phyloP scores from a whole-genome alignment of 2,329 filamentous ascomycete genomes.

The Fusarium euwallaceae region DNA sequence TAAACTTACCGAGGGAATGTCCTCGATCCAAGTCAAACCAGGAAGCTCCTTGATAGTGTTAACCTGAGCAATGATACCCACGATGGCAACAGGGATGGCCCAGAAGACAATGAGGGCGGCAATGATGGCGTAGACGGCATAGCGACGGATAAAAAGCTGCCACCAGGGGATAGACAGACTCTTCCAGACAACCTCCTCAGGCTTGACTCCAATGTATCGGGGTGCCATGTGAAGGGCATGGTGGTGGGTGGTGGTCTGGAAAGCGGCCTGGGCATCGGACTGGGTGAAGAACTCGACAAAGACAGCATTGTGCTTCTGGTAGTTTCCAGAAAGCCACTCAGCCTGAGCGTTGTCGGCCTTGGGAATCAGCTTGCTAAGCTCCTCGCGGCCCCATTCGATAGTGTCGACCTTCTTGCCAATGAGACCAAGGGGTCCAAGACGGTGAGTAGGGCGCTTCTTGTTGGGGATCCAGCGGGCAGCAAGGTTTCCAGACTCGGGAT shows the following conservation, averaged over 20 bases:
- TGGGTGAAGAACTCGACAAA: slow-evolving; percentile 93
- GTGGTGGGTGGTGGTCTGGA: slow-evolving; percentile 85
- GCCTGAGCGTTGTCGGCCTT: slow-evolving; percentile 75
- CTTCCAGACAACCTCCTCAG: slow-evolving; percentile 87
- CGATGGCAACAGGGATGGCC: slow-evolving; percentile 79
- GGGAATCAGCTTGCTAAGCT: slow-evolving; percentile 68
- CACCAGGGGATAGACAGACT: slow-evolving; percentile 80
- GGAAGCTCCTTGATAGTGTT: slow-evolving; percentile 74
- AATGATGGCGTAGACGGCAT: slow-evolving; percentile 75
- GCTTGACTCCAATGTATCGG: slow-evolving; percentile 84
- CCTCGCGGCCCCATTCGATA: slow-evolving; percentile 82
- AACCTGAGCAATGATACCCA: slow-evolving; percentile 89
- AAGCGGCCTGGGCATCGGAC: slow-evolving; percentile 86
- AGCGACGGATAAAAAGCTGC: slow-evolving; percentile 78
- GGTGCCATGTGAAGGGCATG: slow-evolving; percentile 86
- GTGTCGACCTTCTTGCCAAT: slow-evolving; percentile 81
- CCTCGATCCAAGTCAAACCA: slow-evolving; percentile 80
- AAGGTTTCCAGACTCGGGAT: slow-evolving; percentile 74
- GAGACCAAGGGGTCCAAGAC: slow-evolving; percentile 72
- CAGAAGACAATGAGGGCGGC: slow-evolving; percentile 87
- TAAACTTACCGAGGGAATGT: slow-evolving; percentile 68
- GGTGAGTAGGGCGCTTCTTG: slow-evolving; percentile 79
- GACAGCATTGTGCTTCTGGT: slow-evolving; percentile 76
- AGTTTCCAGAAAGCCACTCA: slow-evolving; percentile 74
- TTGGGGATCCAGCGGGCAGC: slow-evolving; percentile 76